Evolutionary conservation across 2,329 filamentous ascomycete genomes (phyloP), one percentile per base, ranked within the genome.

Genomic region (Colletotrichum chlorophyti): DNA sequence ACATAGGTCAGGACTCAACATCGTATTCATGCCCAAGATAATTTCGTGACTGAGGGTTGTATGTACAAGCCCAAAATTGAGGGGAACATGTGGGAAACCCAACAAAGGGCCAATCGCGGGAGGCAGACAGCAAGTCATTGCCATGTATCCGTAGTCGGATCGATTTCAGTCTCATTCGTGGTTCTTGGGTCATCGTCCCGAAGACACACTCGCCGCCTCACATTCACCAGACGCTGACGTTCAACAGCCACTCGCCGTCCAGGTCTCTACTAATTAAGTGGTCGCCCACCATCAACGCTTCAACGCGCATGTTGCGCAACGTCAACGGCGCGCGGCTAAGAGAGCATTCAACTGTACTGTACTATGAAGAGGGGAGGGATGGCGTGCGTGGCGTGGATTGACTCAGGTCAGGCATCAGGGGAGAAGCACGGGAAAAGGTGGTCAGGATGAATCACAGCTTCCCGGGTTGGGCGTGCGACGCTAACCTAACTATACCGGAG

Each of bases 361-460:
- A 32, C 24, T 24, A 49, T 17, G 29, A 11, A 27, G 23, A n/a
- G n/a, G n/a, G n/a, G n/a, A n/a, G n/a, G n/a, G n/a, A 50, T 47
- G 50, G 34, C 45, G 50, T 55, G 42, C 12, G 48, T 46, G 49
- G 54, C 49, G 54, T 38, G 32, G 29, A n/a, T 45, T 51, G 55
- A 54, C 35, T 60, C 49, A 38, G 34, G 38, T 9, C 43, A 49
- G 26, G 37, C 50, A 59, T 43, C 29, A 38, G 50, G 35, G 34
- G 21, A 24, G 32, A 50, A 17, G 47, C 23, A 40, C 37, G n/a
- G n/a, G 19, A 31, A 27, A 19, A 26, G n/a, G 34, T 26, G 24
- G 17, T 11, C 19, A n/a, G 24, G 24, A 12, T 38, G 32, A 37
- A 15, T n/a, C 14, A 21, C 6, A 35, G 27, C 5, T 9, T 26